Evolutionary conservation across 1,284 basidiomycete genomes (phyloP), one percentile per base, ranked within the genome.

Genomic region (Ceratobasidium sp.): DNA sequence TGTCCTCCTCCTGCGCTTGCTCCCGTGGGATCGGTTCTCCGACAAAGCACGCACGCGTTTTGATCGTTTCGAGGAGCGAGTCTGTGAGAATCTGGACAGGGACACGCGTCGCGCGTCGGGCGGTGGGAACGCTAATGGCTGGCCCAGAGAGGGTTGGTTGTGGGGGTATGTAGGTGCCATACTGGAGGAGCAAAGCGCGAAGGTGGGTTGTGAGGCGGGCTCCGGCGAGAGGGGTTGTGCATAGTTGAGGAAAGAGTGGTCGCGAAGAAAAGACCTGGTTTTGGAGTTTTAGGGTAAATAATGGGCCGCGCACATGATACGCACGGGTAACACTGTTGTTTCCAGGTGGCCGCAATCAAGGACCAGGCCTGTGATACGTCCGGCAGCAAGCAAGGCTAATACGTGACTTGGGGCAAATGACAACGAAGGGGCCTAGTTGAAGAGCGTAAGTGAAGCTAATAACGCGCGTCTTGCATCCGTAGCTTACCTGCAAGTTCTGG

Each of bases 291-390:
- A 36, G 40, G 14, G 18, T n/a, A 28, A 14, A 48, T 23, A 18
- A 36, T n/a, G 14, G n/a, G 21, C 44, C 11, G 6, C 21, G 14
- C 14, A 83, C n/a, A 5, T 36, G 30, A 18, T 9, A 12, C 91
- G 72, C 77, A 96, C 96, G 0, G 96, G 95, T 49, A 96, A 84
- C 8, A 90, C 88, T 2, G 89, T 91, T 0, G 95, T 91, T 80
- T 99, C 95, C 1, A 96, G 85, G 79, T 96, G 90, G 0, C 96
- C 97, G 75, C 89, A 89, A 77, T 98, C 95, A 1, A 99, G 83
- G 0, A 98, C 96, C 7, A 99, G 86, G 0, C 96, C 96, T 0
- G 94, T 95, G 75, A 95, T 91, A 73, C 92, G 84, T 3, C 97
- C 96, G 1, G 90, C 87, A 0, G 95, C 89, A 72, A 97, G 84